Evolutionary conservation across 2,329 filamentous ascomycete genomes (phyloP).

Genomic region (Bipolaris oryzae): DNA sequence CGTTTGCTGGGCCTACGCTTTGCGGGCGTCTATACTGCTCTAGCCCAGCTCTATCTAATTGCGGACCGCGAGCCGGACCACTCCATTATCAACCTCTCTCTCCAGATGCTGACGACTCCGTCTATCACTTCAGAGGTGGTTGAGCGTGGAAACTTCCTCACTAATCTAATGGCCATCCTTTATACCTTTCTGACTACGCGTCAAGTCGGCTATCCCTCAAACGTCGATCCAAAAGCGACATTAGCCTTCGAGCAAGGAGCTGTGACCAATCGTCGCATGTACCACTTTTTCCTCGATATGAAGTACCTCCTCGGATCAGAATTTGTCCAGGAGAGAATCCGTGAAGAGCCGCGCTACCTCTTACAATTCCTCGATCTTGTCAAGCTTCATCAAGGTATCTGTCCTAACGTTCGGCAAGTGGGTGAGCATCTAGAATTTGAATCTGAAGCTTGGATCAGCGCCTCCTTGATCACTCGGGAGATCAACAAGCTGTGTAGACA

Average conservation of each 20-base stretch:
- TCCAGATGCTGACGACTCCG: conserved; percentile 95
- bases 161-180: conserved; percentile 91
- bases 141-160: conserved; percentile 92
- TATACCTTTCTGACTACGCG: conserved; percentile 97
- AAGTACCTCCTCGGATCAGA: conserved; percentile 88
- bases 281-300: conserved; percentile 95
- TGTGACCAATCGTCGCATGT: conserved; percentile 92
- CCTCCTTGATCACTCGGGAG: conserved; percentile 90
- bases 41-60: conserved; percentile 94
- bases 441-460: conserved; percentile 96
- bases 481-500: conserved; percentile 91
- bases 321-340: conserved; percentile 83
- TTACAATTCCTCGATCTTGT: conserved; percentile 94
- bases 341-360: conserved; percentile 83
- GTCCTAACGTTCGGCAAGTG: conserved; percentile 87
- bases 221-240: conserved; percentile 83
- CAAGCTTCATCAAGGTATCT: conserved; percentile 96
- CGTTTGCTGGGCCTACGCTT: conserved; percentile 91
- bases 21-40: conserved; percentile 88
- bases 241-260: conserved; percentile 93
- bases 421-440: conserved; percentile 98
- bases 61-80: conserved; percentile 96
- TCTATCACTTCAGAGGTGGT: conserved; percentile 97
- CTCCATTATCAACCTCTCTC: conserved; percentile 95
- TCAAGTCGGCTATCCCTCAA: conserved; percentile 91